Conservation (phyloP, 2,329 filamentous ascomycete species). For the Aulographum hederae region DNA sequence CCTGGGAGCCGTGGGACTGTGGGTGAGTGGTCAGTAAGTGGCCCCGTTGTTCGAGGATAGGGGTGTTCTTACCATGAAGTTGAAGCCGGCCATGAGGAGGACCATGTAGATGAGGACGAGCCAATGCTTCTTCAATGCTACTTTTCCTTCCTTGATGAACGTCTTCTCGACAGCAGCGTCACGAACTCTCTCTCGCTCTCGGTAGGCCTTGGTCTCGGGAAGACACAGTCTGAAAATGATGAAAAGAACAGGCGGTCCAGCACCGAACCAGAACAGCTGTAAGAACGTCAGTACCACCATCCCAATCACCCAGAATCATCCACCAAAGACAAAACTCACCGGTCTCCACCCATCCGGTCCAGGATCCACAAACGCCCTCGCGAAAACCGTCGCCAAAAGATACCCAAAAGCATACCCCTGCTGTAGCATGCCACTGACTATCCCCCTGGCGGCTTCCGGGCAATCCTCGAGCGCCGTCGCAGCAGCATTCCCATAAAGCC, state of each 20-base stretch:
- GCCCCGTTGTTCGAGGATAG: no score
- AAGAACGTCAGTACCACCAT: no score
- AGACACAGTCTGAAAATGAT: conserved; percentile 62
- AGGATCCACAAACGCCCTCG: conserved; percentile 49
- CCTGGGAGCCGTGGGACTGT: conserved; percentile 51
- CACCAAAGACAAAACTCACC: no score
- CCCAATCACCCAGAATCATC: neutral
- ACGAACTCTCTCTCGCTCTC: conserved; percentile 37
- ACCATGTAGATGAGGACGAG: conserved; percentile 63
- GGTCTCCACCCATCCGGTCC: conserved; percentile 68
- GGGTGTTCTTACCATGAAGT: conserved; percentile 44
- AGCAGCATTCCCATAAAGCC: conserved; percentile 39
- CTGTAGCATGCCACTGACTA: conserved; percentile 43
- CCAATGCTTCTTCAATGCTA: conserved; percentile 68
- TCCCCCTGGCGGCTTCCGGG: conserved; percentile 36
- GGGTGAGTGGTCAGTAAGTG: no score
- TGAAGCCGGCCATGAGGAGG: conserved; percentile 77
- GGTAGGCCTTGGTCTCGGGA: conserved; percentile 56
- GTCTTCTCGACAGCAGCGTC: conserved; percentile 35
- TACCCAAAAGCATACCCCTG: conserved; percentile 45
- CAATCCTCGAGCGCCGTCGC: conserved; percentile 46
- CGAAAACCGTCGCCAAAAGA: conserved; percentile 39
- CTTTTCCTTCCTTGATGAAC: conserved; percentile 60
- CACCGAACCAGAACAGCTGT: conserved; percentile 69
- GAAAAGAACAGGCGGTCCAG: conserved; percentile 60